phyloP scores from a whole-genome alignment of 768 basidiomycete species.

The Tricholoma sp. region DNA sequence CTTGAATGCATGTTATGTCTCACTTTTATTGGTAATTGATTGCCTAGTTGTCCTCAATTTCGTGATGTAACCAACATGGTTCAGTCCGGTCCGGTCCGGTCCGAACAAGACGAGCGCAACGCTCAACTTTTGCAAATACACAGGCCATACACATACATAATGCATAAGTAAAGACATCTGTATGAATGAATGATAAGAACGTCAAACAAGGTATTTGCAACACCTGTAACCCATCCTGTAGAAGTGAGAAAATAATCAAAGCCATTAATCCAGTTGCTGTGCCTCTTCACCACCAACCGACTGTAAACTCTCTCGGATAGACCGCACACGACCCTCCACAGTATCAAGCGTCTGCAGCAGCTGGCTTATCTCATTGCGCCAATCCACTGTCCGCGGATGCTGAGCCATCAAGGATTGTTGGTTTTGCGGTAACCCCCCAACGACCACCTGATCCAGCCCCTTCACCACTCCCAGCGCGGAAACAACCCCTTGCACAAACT shows the following conservation, averaged over 20 bases:
- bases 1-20: no score
- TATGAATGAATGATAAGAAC: not conserved
- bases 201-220: not conserved
- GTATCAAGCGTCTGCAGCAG: conserved; percentile 47
- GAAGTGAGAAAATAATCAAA: not conserved
- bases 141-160: no score
- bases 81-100: not conserved
- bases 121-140: no score
- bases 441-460: conserved; percentile 40
- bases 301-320: conserved; percentile 38
- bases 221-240: not conserved
- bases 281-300: conserved; percentile 1
- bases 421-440: conserved; percentile 4
- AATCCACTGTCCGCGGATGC: conserved; percentile 12
- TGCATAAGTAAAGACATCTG: no score
- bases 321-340: conserved; percentile 51
- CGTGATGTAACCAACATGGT: not conserved
- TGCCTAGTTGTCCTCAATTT: no score
- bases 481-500: conserved; percentile 70
- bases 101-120: not conserved
- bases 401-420: conserved; percentile 1
- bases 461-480: conserved; percentile 56
- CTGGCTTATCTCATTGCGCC: conserved; percentile 43
- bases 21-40: no score
- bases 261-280: conserved; percentile 5